These are phyloP conservation scores for Liriodendron chinense DNA, from an alignment of 164 flowering plant genomes.

Conservation along the genomic window DNA sequence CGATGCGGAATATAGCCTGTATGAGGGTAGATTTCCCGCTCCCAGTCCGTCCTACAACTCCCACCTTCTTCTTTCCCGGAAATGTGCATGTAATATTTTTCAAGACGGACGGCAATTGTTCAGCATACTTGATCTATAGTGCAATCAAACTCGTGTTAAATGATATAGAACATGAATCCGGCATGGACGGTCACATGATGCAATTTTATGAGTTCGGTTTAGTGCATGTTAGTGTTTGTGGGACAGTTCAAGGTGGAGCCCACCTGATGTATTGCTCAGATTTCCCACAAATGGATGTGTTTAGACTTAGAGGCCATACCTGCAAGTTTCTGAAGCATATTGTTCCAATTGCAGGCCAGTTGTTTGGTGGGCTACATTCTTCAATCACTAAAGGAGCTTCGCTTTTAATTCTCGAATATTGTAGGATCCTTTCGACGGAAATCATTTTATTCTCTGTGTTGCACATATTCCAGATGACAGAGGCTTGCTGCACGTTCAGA, in stretches of 20 bases:
- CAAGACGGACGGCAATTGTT: conserved; percentile 36
- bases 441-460: conserved; percentile 96
- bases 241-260: too few relatives aligned
- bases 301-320: conserved; percentile 25
- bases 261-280: too few relatives aligned
- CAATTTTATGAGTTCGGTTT: too few relatives aligned
- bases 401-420: conserved; percentile 70
- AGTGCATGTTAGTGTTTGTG: too few relatives aligned
- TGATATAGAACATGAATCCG: not conserved
- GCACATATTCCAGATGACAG: conserved; percentile 94
- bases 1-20: conserved; percentile 69
- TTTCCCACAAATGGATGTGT: not conserved
- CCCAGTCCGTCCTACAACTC: conserved; percentile 39
- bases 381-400: conserved; percentile 83
- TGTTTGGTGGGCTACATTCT: conserved; percentile 54
- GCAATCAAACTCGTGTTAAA: not conserved
- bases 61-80: conserved; percentile 34
- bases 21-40: conserved; percentile 42
- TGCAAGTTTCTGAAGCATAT: conserved; percentile 72
- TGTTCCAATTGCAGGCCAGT: conserved; percentile 80
- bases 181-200: not conserved
- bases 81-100: conserved; percentile 33
- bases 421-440: conserved; percentile 90
- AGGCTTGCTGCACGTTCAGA: conserved; percentile 79
- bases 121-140: conserved; percentile 34